A percentile compares a stretch with the other conserved stretches of the same genome.
These are phyloP conservation scores for Arabidopsis arenosa DNA, from an alignment of 345 rosid species.

Conservation along the genomic window DNA sequence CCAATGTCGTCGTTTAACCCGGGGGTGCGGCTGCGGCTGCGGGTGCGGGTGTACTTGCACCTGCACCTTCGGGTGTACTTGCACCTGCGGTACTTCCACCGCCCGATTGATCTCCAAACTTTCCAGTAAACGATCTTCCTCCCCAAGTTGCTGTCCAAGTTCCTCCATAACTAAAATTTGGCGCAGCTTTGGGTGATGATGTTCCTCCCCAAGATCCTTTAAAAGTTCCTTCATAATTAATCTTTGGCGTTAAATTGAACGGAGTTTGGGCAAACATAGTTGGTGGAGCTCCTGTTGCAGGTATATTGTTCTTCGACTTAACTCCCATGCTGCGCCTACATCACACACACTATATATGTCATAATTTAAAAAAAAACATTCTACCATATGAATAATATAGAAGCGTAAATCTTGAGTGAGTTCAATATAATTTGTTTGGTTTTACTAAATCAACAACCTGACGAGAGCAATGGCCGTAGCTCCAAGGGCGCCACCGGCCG, in stretches of 20 bases:
- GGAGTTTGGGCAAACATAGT: not conserved
- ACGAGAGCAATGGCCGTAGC: constrained; percentile 60
- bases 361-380: no score
- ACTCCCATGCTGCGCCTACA: constrained; percentile 29
- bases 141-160: constrained; percentile 12
- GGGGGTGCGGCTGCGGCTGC: not conserved
- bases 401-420: not conserved
- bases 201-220: not conserved
- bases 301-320: not conserved
- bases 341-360: no score
- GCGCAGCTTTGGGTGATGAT: not conserved
- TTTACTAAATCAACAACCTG: constrained; percentile 61
- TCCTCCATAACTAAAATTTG: constrained; percentile 18
- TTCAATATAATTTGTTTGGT: not conserved
- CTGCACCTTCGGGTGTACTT: not conserved
- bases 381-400: not conserved
- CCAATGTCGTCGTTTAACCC: not conserved
- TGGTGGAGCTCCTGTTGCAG: no score
- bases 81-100: not conserved
- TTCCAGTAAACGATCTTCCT: constrained; percentile 29
- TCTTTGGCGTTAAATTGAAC: not conserved
- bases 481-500: constrained; percentile 70
- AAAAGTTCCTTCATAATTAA: not conserved
- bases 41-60: not conserved
- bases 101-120: constrained; percentile 5